These are phyloP conservation scores for Claviceps sp. DNA, from an alignment of 2,329 filamentous ascomycete species.

Conservation along the genomic window DNA sequence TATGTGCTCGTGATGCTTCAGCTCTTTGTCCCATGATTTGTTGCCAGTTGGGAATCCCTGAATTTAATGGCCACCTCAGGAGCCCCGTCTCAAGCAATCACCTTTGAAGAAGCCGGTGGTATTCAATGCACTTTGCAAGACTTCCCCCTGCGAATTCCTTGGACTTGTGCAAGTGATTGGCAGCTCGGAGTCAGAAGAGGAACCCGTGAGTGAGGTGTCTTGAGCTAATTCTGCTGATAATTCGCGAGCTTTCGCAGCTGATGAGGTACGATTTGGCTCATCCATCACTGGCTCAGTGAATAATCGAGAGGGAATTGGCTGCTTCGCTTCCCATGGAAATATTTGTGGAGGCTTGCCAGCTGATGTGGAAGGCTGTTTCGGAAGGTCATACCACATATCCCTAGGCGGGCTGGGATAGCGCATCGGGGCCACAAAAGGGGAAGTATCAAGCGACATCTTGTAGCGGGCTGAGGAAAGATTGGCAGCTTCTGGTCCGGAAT, in stretches of 20 bases:
- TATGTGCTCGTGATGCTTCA: constrained; percentile 7
- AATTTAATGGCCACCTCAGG: constrained; percentile 79
- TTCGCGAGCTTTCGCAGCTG: constrained; percentile 7
- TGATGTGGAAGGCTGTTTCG: constrained; percentile 44
- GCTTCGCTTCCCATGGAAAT: constrained; percentile 80
- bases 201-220: not conserved
- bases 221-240: not conserved
- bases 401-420: constrained; percentile 72
- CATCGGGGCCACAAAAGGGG: constrained; percentile 63
- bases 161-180: not conserved
- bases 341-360: constrained; percentile 50
- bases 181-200: not conserved
- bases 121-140: not conserved
- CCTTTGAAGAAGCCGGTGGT: constrained; percentile 46
- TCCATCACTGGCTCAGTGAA: constrained; percentile 28
- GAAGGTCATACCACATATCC: constrained; percentile 81
- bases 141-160: not conserved
- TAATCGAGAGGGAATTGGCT: constrained; percentile 47
- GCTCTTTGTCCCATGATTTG: constrained; percentile 34
- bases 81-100: constrained; percentile 88
- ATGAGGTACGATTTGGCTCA: constrained; percentile 14
- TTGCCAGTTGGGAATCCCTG: constrained; percentile 45
- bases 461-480: constrained; percentile 73
- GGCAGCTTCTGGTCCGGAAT: constrained; percentile 71
- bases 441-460: constrained; percentile 63